phyloP scores from a whole-genome alignment of 352 stramenopile genomes.

The Globisporangium nagaii region DNA sequence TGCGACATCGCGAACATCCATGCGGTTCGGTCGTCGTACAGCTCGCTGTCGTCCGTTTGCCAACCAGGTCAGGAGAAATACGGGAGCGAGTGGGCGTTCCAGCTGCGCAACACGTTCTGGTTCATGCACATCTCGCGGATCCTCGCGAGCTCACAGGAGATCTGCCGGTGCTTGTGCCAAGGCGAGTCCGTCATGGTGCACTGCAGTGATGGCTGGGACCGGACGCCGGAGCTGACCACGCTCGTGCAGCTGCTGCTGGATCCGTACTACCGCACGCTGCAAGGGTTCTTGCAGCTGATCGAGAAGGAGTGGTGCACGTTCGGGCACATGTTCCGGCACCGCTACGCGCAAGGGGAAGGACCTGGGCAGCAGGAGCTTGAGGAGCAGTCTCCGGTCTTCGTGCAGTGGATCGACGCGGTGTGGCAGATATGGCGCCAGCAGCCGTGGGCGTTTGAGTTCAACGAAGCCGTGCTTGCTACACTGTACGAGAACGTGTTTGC shows the following conservation, averaged over 20 bases:
- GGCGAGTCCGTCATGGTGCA: constrained; percentile 96
- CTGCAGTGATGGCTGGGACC: constrained; percentile 99
- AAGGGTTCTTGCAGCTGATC: constrained; percentile 94
- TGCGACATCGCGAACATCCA: constrained; percentile 99
- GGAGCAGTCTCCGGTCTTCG: constrained; percentile 97
- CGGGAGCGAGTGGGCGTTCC: constrained; percentile 72
- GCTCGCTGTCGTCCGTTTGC: constrained; percentile 67
- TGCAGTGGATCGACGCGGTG: constrained; percentile 98
- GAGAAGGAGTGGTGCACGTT: constrained; percentile 99
- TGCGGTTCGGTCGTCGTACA: constrained; percentile 89
- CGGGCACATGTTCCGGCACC: constrained; percentile 97
- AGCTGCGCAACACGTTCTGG: constrained; percentile 97
- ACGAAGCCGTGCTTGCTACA: constrained; percentile 85
- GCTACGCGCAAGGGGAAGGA: constrained; percentile 93
- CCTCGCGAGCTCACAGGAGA: constrained; percentile 89
- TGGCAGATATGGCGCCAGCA: constrained; percentile 97
- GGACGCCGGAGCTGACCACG: constrained; percentile 94
- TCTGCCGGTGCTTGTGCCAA: constrained; percentile 93
- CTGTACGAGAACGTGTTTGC: constrained; percentile 96
- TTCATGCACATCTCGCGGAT: constrained; percentile 96
- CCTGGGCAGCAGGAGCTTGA: constrained; percentile 92
- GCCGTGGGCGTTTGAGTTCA: constrained; percentile 98
- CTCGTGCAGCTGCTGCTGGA: constrained; percentile 97
- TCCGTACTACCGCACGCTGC: constrained; percentile 96
- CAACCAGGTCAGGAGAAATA: constrained; percentile 75